Percentiles rank a stretch among this genome's conserved stretches.
Conservation (phyloP, 805 yeast species). For the Hanseniaspora occidentalis region DNA sequence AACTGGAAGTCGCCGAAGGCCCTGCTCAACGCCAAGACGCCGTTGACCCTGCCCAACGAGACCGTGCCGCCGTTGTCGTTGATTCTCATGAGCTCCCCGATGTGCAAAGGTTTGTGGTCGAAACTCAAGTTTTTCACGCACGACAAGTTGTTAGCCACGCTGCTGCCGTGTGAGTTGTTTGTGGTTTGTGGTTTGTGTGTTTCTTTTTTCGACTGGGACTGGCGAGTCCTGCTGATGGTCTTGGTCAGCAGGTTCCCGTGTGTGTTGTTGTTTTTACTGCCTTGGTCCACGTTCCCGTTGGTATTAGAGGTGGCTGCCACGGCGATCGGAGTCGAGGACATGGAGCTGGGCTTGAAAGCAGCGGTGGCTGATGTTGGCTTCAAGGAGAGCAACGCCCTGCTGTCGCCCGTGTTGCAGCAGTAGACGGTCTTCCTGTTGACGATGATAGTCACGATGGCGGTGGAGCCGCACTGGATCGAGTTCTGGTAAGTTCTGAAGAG, state of each 20-base stretch:
- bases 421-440: conserved; percentile 33
- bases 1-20: conserved; percentile 73
- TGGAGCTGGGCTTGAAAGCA: too few relatives aligned
- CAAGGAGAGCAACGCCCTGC: conserved; percentile 47
- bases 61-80: conserved; percentile 92
- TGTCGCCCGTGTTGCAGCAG: conserved; percentile 68
- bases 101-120: conserved; percentile 91
- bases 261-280: too few relatives aligned
- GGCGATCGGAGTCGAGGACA: too few relatives aligned
- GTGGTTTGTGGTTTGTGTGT: neutral
- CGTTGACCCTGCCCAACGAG: conserved; percentile 87
- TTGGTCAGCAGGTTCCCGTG: neutral
- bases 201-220: neutral
- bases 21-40: conserved; percentile 82
- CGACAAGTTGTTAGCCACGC: neutral
- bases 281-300: too few relatives aligned
- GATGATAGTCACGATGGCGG: conserved; percentile 35
- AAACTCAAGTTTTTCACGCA: conserved; percentile 45
- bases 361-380: conserved; percentile 16
- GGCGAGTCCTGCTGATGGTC: neutral
- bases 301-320: too few relatives aligned
- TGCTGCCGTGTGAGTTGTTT: neutral
- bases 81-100: conserved; percentile 85
- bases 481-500: conserved; percentile 28
- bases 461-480: conserved; percentile 35